phyloP scores from a whole-genome alignment of 495 filamentous ascomycete species.

The Aspergillus taichungensis region DNA sequence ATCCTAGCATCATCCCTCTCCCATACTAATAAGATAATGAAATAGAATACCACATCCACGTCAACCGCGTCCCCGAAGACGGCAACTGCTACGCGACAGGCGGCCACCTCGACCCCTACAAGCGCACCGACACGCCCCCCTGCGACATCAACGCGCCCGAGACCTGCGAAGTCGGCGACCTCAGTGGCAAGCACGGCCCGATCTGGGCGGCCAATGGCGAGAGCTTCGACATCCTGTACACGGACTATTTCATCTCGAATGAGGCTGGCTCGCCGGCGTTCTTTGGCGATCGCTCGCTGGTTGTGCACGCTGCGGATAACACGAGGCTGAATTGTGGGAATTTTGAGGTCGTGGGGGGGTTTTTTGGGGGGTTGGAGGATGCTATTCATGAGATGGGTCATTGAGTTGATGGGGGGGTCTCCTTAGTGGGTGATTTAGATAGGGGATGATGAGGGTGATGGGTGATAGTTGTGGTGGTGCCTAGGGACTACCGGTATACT shows the following conservation, averaged over 20 bases:
- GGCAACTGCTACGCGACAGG: conserved; percentile 72
- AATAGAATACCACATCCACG: conserved; percentile 77
- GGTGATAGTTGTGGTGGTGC: too few species aligned
- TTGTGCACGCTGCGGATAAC: conserved; percentile 48
- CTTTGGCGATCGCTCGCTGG: conserved; percentile 72
- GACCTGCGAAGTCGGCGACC: conserved; percentile 77
- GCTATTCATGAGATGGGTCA: neutral
- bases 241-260: conserved; percentile 61
- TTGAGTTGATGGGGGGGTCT: too few species aligned
- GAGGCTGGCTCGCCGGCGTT: conserved; percentile 49
- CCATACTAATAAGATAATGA: neutral
- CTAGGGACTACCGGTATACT: too few species aligned
- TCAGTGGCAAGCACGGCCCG: conserved; percentile 71
- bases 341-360: conserved; percentile 7
- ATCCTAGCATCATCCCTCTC: too few species aligned
- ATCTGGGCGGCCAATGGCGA: conserved; percentile 38
- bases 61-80: conserved; percentile 55
- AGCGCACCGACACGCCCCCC: conserved; percentile 51
- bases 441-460: too few species aligned
- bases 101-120: conserved; percentile 59
- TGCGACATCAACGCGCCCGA: conserved; percentile 55
- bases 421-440: too few species aligned
- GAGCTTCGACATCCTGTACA: conserved; percentile 41
- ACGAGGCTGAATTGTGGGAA: conserved; percentile 25
- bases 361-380: neutral